Evolutionary conservation across 2,329 filamentous ascomycete species (phyloP), one percentile per base, ranked within the genome.

Genomic region (Fusarium sp.): DNA sequence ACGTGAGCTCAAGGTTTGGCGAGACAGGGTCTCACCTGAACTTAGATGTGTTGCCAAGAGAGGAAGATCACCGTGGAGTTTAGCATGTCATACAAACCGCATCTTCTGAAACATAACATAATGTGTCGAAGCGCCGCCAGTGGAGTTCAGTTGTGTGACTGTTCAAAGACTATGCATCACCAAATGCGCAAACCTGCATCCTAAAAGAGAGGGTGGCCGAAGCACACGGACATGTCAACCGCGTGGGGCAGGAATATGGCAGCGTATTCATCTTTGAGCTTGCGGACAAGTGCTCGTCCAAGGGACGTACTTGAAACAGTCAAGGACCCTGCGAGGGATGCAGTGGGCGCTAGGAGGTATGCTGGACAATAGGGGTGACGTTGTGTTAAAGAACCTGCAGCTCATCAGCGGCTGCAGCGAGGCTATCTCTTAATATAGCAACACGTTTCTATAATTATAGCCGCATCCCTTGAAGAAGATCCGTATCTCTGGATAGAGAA

Each of bases 371-470:
- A 55, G 52, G 62, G 40, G 51, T 71, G 65, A 63, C 52, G 67
- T 74, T 50, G 51, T 56, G 58, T 65, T 71, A 70, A 71, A 72
- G 63, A 63, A 69, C 37, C 61, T 75, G 75, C 78, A 77, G 71
- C 62, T 71, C 70, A 69, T 68, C 46, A 70, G 71, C 68, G 73
- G 75, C 73, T 79, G 75, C 77, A 79, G 66, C 74, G 75, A 78
- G 77, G 74, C 76, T 78, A 69, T 65, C 63, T 68, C 77, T 76
- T 75, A 77, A 74, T 77, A 77, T 79, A 80, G 77, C 68, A 80
- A 74, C 62, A 30, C 62, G 52, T 55, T 67, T 52, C 66, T 70
- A 67, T 55, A 70, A 52, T 63, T 67, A 59, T 62, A 59, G 45
- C 45, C 51, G 46, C 37, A 49, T 49, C 39, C 54, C 43, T 10